Conservation (phyloP, 495 filamentous ascomycete species). For the Bombardia bombarda region DNA sequence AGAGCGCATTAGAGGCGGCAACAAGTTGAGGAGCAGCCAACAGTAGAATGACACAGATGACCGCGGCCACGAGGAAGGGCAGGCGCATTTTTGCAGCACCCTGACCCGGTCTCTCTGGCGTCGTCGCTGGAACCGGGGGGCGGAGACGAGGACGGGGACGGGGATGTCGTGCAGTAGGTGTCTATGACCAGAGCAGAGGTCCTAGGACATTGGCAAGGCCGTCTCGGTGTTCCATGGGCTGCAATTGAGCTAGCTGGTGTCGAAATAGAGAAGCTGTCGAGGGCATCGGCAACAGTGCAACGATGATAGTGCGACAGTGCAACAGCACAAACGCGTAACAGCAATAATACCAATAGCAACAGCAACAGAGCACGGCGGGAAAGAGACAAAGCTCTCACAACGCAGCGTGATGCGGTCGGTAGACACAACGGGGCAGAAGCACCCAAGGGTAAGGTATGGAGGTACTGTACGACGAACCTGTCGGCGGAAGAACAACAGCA, state of each 20-base stretch:
- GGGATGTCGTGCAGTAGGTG: conserved; percentile 10
- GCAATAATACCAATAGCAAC: no score
- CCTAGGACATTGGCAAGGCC: conserved; percentile 22
- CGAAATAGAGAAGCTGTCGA: not conserved
- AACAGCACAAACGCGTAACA: no score
- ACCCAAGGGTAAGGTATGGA: no score
- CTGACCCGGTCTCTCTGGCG: conserved; percentile 13
- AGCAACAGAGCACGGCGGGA: no score
- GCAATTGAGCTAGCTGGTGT: conserved; percentile 6
- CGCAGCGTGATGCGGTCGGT: no score
- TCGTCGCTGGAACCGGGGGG: conserved; percentile 8
- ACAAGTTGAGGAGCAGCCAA: conserved; percentile 25
- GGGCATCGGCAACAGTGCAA: not conserved
- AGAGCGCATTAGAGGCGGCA: conserved; percentile 25
- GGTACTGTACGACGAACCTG: no score
- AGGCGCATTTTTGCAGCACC: conserved; percentile 28
- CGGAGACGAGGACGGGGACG: conserved; percentile 1
- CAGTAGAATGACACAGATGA: conserved; percentile 32
- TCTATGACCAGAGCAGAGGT: conserved; percentile 20
- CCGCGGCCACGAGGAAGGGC: conserved; percentile 21
- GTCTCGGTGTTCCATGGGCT: conserved; percentile 26
- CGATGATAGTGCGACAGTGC: not conserved
- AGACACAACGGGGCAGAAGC: no score
- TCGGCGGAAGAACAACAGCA: no score
- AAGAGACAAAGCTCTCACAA: no score